Conservation (phyloP, 257 asterid species). For the Solanum neorickii region DNA sequence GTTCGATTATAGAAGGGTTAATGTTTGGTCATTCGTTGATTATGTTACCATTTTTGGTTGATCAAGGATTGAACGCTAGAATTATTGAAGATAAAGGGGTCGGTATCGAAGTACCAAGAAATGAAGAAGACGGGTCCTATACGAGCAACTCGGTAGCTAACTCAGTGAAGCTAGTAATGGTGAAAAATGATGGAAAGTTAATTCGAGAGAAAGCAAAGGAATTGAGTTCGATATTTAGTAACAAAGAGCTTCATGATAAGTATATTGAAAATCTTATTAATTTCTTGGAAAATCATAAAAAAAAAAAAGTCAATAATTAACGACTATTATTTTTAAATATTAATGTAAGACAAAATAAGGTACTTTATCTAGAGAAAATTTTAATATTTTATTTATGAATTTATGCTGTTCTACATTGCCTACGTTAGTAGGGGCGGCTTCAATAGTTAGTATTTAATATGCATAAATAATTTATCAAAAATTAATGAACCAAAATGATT, state of each 20-base stretch:
- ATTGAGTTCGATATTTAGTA: slow-evolving; percentile 34
- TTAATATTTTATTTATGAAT: not conserved
- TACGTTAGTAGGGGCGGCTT: not conserved
- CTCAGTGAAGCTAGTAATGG: slow-evolving; percentile 34
- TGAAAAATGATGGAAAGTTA: slow-evolving; percentile 30
- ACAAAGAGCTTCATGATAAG: not conserved
- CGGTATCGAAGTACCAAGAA: slow-evolving; percentile 56
- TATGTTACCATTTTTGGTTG: slow-evolving; percentile 63
- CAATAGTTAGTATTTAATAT: not conserved
- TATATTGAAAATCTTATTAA: not conserved
- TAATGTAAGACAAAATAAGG: not conserved
- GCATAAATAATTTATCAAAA: not conserved
- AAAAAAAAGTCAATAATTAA: not conserved
- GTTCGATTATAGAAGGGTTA: slow-evolving; percentile 59
- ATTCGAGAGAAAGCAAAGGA: slow-evolving; percentile 42
- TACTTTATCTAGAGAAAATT: not conserved
- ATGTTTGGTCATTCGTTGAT: slow-evolving; percentile 49
- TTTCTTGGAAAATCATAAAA: not conserved
- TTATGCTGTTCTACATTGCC: not conserved
- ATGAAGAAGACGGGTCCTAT: slow-evolving; percentile 44
- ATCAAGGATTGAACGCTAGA: slow-evolving; percentile 74
- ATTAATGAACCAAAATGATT: not conserved
- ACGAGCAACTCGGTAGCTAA: slow-evolving; percentile 40
- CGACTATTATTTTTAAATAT: not conserved
- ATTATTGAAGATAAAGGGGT: slow-evolving; percentile 45